Evolutionary conservation across 2,329 filamentous ascomycete species (phyloP), one percentile per base, ranked within the genome.

Genomic region (Gyromitra esculenta): DNA sequence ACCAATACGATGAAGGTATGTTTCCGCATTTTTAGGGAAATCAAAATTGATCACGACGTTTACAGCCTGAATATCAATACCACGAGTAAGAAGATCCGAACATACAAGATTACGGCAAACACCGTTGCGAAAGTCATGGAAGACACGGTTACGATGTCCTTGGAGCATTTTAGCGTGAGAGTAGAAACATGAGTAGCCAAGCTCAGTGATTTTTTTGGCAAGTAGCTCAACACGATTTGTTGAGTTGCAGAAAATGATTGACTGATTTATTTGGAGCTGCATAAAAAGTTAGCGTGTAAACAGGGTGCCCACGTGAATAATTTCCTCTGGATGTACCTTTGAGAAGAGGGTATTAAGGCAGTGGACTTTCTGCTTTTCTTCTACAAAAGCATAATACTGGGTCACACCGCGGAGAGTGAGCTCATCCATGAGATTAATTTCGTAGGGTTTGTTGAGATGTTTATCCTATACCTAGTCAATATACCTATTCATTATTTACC

Each of bases 31-130:
- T 87, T 99, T 99, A 70, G 96, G 96, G 84, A 99, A 99, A 82
- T 99, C 96, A 82, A 99, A 99, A 86, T 99, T 99, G 89, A 99
- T 99, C 83, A 99, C 96, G 71, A 99, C 96, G 81, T 99, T 99
- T 82, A 99, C 96, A 69, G 96, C 96, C 85, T 99, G 96, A 80
- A 99, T 99, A 85, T 99, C 96, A 82, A 99, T 99, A 90, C 96
- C 96, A 85, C 96, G 94, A 79, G 96, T 99, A 79, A 99, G 89
- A 50, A 99, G 88, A 85, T 99, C 96, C 1, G 96, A 99, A 85
- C 96, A 99, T 79, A 99, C 96, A 48, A 99, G 89, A 84, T 99
- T 99, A 82, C 96, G 93, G 87, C 95, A 98, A 68, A 97, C 94
- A 75, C 96, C 96, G 82, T 97, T 97, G 81, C 96, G 91, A 87